Evolutionary conservation across 495 filamentous ascomycete genomes (phyloP), one percentile per base, ranked within the genome.

Genomic region (Aspergillus asperescens): DNA sequence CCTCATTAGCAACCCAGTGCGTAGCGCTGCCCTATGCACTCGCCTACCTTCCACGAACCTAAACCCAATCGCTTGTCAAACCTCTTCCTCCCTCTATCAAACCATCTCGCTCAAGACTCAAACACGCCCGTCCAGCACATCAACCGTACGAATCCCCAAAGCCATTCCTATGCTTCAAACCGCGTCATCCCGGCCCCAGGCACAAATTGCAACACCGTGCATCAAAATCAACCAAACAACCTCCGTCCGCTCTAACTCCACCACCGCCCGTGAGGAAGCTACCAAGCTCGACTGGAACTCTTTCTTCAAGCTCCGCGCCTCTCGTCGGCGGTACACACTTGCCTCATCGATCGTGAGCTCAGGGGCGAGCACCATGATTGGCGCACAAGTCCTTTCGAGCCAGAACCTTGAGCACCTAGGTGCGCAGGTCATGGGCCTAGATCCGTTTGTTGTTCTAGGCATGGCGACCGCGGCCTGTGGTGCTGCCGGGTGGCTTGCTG

Each of bases 241-340:
- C 12, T 70, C 68, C 45, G 56, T 75, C 20, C 63, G 71, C 19
- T 48, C 70, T 15, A 64, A 72, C 50, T 64, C 73, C 23, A 63
- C 74, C 19, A 55, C 71, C 24, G 51, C 67, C 22, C 50, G 71
- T 7, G 16, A 59, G 19, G 55, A 65, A 41, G 44, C 67, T 19
- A 67, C 64, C 28, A 72, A 72, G 23, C 82, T 95, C 16, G 83
- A 90, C 70, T 98, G 93, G 93, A 86, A 96, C 74, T 81, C 81
- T 32, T 98, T 95, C 81, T 91, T 98, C 79, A 78, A 77, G 57
- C 85, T 97, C 42, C 92, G 93, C 62, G 84, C 85, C 47, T 83
- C 81, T 28, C 88, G 92, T 18, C 86, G 93, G 12, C 80, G 86
- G 44, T 87, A 88, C 78, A 87, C 90, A 56, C 82, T 94, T 32